phyloP scores from a whole-genome alignment of 371 early-diverging fungal genomes.

The Mortierella sp. region DNA sequence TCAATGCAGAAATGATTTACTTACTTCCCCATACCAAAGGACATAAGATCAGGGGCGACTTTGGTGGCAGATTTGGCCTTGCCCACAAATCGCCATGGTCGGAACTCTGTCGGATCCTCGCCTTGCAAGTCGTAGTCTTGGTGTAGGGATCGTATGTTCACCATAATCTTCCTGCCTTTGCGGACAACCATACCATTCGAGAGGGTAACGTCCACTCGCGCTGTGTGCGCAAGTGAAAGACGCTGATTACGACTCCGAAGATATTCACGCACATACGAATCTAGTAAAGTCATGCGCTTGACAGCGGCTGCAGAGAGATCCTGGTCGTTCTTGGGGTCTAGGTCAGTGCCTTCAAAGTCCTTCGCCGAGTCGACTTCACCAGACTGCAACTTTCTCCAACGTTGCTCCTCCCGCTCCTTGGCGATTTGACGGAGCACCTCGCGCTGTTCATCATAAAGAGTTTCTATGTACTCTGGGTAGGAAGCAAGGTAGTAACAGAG shows the following conservation, averaged over 20 bases:
- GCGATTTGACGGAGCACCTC: constrained; percentile 38
- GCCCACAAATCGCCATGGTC: no score
- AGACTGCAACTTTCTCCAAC: constrained; percentile 8
- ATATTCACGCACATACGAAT: constrained; percentile 66
- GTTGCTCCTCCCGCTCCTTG: constrained; percentile 7
- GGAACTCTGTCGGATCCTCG: no score
- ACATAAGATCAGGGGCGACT: no score
- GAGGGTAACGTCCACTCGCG: constrained; percentile 17
- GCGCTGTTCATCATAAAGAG: constrained; percentile 58
- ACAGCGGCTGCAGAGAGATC: constrained; percentile 45
- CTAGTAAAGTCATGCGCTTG: constrained; percentile 59
- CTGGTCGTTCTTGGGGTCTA: constrained; percentile 31
- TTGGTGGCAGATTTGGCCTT: no score
- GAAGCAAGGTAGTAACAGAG: constrained; percentile 58
- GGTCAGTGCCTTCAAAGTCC: constrained; percentile 25
- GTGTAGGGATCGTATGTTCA: no score
- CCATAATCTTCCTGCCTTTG: no score
- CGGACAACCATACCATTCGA: no score
- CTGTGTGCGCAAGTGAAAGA: constrained; percentile 47
- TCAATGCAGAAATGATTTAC: no score
- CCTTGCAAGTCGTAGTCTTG: no score
- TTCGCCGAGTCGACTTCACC: constrained; percentile 4
- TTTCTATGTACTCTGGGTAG: constrained; percentile 55
- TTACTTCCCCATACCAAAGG: no score
- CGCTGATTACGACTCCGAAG: constrained; percentile 36